Evolutionary conservation across 257 asterid genomes (phyloP).

Genomic region (Ocimum tenuiflorum): DNA sequence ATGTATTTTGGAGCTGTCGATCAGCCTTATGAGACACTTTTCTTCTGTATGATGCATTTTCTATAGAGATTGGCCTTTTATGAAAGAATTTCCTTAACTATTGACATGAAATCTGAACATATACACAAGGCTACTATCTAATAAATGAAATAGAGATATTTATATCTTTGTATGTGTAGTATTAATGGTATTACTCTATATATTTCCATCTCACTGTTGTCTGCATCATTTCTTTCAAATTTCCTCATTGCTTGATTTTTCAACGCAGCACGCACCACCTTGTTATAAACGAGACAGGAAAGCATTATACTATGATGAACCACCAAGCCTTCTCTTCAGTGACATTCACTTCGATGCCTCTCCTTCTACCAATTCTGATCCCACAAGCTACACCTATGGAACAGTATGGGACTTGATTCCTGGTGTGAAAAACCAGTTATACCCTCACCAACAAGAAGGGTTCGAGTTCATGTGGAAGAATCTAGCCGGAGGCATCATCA

Average conservation of each 20-base stretch:
- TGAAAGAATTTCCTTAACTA: no score
- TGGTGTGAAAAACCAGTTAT: conserved; percentile 32
- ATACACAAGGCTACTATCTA: no score
- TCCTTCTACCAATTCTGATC: neutral
- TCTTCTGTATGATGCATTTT: no score
- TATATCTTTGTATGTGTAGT: no score
- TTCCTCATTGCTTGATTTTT: no score
- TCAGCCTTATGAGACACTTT: no score
- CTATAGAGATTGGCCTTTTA: no score
- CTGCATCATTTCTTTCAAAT: no score
- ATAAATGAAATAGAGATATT: no score
- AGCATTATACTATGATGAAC: conserved; percentile 16
- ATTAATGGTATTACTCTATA: no score
- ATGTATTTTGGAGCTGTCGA: neutral
- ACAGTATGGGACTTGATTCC: conserved; percentile 64
- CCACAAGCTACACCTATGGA: conserved; percentile 18
- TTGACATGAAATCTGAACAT: no score
- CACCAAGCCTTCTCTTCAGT: neutral
- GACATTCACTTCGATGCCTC: conserved; percentile 22
- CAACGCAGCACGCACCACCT: conserved; percentile 35
- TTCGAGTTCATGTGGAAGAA: conserved; percentile 68
- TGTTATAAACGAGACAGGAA: conserved; percentile 14
- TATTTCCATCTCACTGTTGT: no score
- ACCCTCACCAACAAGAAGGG: conserved; percentile 68
- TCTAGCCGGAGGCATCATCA: conserved; percentile 46